Evolutionary conservation across 2,329 filamentous ascomycete genomes (phyloP), one percentile per base, ranked within the genome.

Genomic region (Penicillium sp.): DNA sequence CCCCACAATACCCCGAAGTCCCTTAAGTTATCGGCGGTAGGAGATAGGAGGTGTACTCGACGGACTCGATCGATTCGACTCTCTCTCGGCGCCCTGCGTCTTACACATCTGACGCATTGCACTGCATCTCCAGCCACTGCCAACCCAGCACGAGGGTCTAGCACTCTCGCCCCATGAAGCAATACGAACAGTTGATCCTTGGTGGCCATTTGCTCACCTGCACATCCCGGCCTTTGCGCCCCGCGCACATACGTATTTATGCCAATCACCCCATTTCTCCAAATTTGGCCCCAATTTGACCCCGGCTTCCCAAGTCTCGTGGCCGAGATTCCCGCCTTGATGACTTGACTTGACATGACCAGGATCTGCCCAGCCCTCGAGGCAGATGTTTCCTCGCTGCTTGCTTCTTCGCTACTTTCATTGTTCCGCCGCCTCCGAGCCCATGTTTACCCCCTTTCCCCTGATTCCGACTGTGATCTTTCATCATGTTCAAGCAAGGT

Each of bases 101-200:
- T 42, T 27, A 42, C 39, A 20, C 26, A 42, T 42, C 39, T 7
- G n/a, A 42, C 24, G 39, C 39, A 42, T 42, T 24, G 15, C 10
- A 7, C n/a, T 42, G 39, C 39, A 42, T 10, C n/a, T 29, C 39
- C 39, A 41, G 39, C 39, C 39, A 41, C 24, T 42, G 26, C 39
- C 39, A 42, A 18, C 26, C 39, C 39, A 42, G 24, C 15, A 29
- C 29, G n/a, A n/a, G n/a, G n/a, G n/a, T n/a, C n/a, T n/a, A n/a
- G n/a, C n/a, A n/a, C 15, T 10, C 17, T 26, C 18, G 39, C 39
- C 24, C 39, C 15, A 21, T 42, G 10, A 8, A 42, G 39, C 3
- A 29, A 42, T 29, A 42, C 39, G 39, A 42, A 21, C 24, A 29
- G 39, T 6, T 7, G 39, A 42, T 42, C 39, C n/a, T 20, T 8